A percentile compares a stretch with the other conserved stretches of the same genome.
Conservation (phyloP, 1,284 basidiomycete genomes). For the Malassezia slooffiae region DNA sequence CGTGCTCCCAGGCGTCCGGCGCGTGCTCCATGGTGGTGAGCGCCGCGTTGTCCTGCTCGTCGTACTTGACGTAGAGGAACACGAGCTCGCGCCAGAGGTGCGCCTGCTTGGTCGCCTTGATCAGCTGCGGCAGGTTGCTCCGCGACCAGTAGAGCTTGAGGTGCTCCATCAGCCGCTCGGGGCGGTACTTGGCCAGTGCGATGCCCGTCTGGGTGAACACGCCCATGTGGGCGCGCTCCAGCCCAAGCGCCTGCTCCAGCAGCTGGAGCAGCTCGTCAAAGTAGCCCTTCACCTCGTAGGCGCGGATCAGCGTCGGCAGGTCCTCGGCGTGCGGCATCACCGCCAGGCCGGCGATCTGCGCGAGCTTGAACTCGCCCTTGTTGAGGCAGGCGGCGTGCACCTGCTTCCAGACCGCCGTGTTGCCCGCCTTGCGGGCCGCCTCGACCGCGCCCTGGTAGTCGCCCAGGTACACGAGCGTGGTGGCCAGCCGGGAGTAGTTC, state of each 20-base stretch:
- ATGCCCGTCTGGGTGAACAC: conserved; percentile 84
- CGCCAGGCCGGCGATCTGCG: conserved; percentile 61
- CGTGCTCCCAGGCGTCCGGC: conserved; percentile 95
- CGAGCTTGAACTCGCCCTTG: conserved; percentile 90
- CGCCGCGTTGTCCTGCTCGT: conserved; percentile 90
- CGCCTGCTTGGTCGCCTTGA: conserved; percentile 86
- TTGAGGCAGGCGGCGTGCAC: conserved; percentile 97
- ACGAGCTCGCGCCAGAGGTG: conserved; percentile 98
- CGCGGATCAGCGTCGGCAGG: conserved; percentile 64
- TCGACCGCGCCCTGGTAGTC: conserved; percentile 98
- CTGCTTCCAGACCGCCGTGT: conserved; percentile 99
- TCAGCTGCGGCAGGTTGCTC: conserved; percentile 91
- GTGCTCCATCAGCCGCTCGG: conserved; percentile 98
- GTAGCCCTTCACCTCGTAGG: conserved; percentile 82
- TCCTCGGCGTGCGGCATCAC: conserved; percentile 62
- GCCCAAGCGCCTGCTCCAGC: conserved; percentile 77
- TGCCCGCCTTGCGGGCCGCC: conserved; percentile 94
- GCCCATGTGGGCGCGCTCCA: conserved; percentile 85
- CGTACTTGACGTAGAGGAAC: conserved; percentile 96
- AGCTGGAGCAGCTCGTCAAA: conserved; percentile 87
- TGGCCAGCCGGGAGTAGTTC: conserved; percentile 95
- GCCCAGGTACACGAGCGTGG: conserved; percentile 93
- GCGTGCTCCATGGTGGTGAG: conserved; percentile 96
- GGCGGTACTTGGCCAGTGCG: conserved; percentile 89
- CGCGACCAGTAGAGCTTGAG: conserved; percentile 93